These are phyloP conservation scores for Solanum appendiculatum DNA, from an alignment of 257 asterid genomes.

Conservation along the genomic window DNA sequence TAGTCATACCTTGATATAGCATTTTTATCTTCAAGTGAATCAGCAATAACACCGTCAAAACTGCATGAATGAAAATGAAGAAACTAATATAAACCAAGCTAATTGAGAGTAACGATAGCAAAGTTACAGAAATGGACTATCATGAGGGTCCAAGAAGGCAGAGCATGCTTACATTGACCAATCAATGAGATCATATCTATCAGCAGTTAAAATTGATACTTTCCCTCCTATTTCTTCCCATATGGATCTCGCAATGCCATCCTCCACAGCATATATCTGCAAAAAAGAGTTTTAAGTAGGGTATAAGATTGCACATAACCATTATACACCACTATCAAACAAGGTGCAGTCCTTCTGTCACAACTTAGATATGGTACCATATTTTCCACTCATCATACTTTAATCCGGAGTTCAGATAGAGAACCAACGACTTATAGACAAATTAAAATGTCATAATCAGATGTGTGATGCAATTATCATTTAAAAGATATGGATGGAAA, in stretches of 20 bases:
- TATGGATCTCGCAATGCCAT: conserved; percentile 52
- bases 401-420: neutral
- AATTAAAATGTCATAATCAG: neutral
- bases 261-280: conserved; percentile 67
- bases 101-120: neutral
- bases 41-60: conserved; percentile 76
- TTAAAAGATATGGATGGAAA: neutral
- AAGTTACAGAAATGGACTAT: neutral
- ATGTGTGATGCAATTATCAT: neutral
- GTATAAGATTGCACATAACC: neutral
- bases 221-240: conserved; percentile 84
- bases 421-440: neutral
- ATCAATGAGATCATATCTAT: conserved; percentile 65
- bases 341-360: neutral
- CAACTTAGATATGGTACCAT: neutral
- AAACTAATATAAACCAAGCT: neutral
- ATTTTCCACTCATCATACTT: neutral
- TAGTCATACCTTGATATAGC: conserved; percentile 60
- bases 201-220: conserved; percentile 67
- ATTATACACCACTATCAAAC: neutral
- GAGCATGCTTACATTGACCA: conserved; percentile 75
- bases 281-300: conserved; percentile 10
- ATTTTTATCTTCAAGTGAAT: conserved; percentile 77
- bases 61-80: conserved; percentile 42
- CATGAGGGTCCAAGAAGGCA: conserved; percentile 5